These are phyloP conservation scores for Trypanosoma melophagium DNA, from an alignment of 208 protist genomes.

Conservation along the genomic window DNA sequence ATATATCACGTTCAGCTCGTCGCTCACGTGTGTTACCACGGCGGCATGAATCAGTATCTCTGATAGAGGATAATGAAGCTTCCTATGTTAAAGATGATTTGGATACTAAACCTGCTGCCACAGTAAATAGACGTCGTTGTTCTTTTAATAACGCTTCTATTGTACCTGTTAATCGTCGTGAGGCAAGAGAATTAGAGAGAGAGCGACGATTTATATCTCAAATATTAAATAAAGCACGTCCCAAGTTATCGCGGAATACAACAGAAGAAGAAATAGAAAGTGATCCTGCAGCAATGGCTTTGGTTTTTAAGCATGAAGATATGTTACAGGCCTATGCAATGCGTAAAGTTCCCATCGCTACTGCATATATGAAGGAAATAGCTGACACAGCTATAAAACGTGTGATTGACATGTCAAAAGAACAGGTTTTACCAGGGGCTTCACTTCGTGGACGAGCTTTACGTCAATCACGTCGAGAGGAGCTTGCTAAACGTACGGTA, in stretches of 20 bases:
- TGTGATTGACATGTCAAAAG: slow-evolving; percentile 22
- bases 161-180: slow-evolving; percentile 15
- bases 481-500: slow-evolving; percentile 3
- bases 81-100: slow-evolving; percentile 11
- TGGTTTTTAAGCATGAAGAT: slow-evolving; percentile 43
- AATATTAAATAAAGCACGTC: slow-evolving; percentile 11
- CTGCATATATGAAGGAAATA: slow-evolving; percentile 21
- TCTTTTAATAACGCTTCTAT: slow-evolving; percentile 10
- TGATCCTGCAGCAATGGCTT: slow-evolving; percentile 31
- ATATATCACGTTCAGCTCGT: neutral
- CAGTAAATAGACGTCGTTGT: neutral
- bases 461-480: slow-evolving; percentile 9
- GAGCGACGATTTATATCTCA: slow-evolving; percentile 29
- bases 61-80: slow-evolving; percentile 5
- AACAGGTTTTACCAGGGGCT: neutral
- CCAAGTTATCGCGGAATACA: slow-evolving; percentile 20
- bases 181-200: slow-evolving; percentile 30
- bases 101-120: neutral
- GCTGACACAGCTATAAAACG: slow-evolving; percentile 1
- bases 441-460: neutral
- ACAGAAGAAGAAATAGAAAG: slow-evolving; percentile 41
- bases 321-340: slow-evolving; percentile 21
- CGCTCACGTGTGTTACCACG: neutral
- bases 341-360: neutral
- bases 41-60: neutral